Conservation (phyloP, 2,329 filamentous ascomycete genomes). For the Fusarium sp. region DNA sequence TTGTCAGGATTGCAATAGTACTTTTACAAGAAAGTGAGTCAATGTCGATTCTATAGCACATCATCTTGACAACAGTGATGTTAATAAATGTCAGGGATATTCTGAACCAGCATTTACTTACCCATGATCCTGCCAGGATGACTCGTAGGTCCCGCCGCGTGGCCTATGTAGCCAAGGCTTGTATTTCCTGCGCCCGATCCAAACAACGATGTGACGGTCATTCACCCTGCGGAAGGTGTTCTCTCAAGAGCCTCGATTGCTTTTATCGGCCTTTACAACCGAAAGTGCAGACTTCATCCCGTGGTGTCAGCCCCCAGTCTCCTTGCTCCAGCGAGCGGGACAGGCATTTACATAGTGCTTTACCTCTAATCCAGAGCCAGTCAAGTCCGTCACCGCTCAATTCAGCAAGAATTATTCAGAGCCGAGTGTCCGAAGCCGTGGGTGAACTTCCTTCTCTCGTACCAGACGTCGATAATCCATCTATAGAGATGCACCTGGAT, state of each 20-base stretch:
- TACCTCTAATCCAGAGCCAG: background rate
- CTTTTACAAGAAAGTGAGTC: background rate
- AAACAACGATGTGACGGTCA: background rate
- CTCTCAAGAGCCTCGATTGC: background rate
- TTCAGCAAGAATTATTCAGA: too few relatives aligned
- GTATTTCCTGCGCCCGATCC: background rate
- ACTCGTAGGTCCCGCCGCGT: background rate
- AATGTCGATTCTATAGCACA: accelerated
- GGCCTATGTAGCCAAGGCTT: background rate
- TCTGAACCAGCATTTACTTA: background rate
- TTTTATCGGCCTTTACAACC: background rate
- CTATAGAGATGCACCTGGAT: background rate
- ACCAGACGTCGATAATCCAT: background rate
- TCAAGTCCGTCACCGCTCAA: background rate
- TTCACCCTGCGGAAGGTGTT: background rate
- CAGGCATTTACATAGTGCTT: too few relatives aligned
- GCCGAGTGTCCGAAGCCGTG: background rate
- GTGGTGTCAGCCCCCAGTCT: too few relatives aligned
- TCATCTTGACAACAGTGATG: too few relatives aligned
- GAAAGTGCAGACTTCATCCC: background rate
- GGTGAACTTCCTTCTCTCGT: background rate
- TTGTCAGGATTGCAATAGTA: background rate
- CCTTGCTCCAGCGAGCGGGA: background rate
- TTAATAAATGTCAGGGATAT: background rate
- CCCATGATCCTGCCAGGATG: background rate